Conservation (phyloP, 2,329 filamentous ascomycete genomes). For the Exophiala alcalophila region DNA sequence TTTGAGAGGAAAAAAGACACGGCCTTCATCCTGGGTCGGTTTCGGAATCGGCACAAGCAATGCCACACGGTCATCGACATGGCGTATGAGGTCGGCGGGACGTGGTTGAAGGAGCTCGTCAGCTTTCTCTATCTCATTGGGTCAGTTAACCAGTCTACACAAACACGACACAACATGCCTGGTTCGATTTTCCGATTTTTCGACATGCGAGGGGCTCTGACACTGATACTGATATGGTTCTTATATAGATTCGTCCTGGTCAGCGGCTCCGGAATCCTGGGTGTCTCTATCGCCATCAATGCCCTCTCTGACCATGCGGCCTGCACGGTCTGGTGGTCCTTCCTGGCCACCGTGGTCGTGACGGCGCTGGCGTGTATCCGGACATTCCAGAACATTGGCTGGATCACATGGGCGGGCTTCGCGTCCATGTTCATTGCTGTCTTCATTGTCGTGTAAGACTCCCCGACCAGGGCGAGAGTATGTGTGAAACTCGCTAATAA, state of each 20-base stretch:
- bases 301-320: slow-evolving; percentile 41
- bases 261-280: slow-evolving; percentile 43
- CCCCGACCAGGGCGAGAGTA: too few relatives aligned
- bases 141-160: too few relatives aligned
- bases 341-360: slow-evolving; percentile 32
- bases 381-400: slow-evolving; percentile 38
- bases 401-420: slow-evolving; percentile 62
- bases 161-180: too few relatives aligned
- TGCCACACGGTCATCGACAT: slow-evolving; percentile 58
- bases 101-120: slow-evolving; percentile 51
- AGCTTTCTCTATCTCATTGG: slow-evolving; percentile 58
- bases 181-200: too few relatives aligned
- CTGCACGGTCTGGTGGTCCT: slow-evolving; percentile 33
- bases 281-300: slow-evolving; percentile 43
- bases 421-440: slow-evolving; percentile 55
- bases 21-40: slow-evolving; percentile 50
- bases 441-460: slow-evolving; percentile 36
- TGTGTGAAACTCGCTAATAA: too few relatives aligned
- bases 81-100: slow-evolving; percentile 55
- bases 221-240: too few relatives aligned
- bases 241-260: slow-evolving; percentile 45
- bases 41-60: slow-evolving; percentile 50
- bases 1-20: too few relatives aligned
- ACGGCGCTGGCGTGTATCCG: slow-evolving; percentile 30
- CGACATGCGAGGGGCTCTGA: too few relatives aligned